Conservation (phyloP, 2,329 filamentous ascomycete species). For the Scorias spongiosa region DNA sequence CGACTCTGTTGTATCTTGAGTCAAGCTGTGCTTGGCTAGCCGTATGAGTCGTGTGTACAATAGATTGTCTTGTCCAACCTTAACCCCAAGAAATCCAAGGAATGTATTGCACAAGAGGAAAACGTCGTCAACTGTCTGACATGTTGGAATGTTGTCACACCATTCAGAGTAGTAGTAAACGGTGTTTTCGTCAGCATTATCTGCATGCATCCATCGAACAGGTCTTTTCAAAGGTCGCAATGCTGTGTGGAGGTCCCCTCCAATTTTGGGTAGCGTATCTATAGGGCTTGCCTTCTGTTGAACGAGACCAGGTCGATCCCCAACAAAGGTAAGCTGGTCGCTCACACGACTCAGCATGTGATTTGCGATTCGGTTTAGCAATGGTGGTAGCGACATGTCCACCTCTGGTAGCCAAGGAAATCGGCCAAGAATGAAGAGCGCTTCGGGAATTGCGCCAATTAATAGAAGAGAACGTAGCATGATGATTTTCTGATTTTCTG, state of each 20-base stretch:
- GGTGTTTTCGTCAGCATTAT: constrained; percentile 58
- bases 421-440: constrained; percentile 77
- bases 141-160: constrained; percentile 83
- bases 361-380: constrained; percentile 71
- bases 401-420: constrained; percentile 86
- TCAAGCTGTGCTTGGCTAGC: constrained; percentile 65
- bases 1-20: constrained; percentile 49
- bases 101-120: constrained; percentile 75
- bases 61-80: constrained; percentile 69
- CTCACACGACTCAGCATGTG: constrained; percentile 69
- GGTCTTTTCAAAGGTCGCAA: constrained; percentile 48
- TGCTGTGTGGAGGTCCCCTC: constrained; percentile 43
- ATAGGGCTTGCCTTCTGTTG: constrained; percentile 33
- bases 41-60: constrained; percentile 70
- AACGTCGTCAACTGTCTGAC: constrained; percentile 78
- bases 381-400: constrained; percentile 65
- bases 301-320: constrained; percentile 25
- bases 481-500: constrained; percentile 73
- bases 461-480: constrained; percentile 74
- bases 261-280: constrained; percentile 53
- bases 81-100: constrained; percentile 71
- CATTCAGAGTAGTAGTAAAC: constrained; percentile 97
- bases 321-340: constrained; percentile 33
- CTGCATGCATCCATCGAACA: constrained; percentile 71
- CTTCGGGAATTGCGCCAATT: constrained; percentile 84